Percentiles rank a stretch among this genome's conserved stretches.
phyloP scores from a whole-genome alignment of 1,284 basidiomycete species.

The Trametes pubescens region DNA sequence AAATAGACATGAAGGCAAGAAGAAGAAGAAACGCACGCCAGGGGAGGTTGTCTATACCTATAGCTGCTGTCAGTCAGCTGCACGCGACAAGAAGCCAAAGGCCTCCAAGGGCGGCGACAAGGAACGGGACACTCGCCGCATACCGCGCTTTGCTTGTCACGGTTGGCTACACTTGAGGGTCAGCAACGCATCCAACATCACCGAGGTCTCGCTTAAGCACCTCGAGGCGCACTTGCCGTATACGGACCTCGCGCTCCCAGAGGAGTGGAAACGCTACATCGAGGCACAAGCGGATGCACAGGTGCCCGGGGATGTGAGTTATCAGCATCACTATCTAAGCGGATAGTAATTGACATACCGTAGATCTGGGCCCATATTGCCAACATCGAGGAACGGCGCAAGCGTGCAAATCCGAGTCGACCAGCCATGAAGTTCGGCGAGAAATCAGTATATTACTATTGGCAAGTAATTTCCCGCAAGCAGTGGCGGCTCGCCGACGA shows the following conservation, averaged over 20 bases:
- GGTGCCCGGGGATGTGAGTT: not conserved
- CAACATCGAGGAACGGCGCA: not conserved
- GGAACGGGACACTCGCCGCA: not conserved
- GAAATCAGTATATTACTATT: constrained; percentile 3
- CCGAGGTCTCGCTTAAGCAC: not conserved
- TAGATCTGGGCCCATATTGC: constrained; percentile 18
- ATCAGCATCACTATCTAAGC: not conserved
- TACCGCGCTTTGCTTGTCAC: not conserved
- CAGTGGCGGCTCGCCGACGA: not conserved
- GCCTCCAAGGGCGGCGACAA: no score
- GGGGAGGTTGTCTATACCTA: no score
- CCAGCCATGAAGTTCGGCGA: no score
- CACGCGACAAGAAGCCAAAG: no score
- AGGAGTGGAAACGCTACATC: not conserved
- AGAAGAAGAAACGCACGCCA: no score
- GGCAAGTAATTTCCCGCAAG: not conserved
- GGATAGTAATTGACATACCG: not conserved
- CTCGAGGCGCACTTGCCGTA: not conserved
- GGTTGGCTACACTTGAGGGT: not conserved
- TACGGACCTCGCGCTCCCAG: not conserved
- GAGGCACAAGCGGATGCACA: not conserved
- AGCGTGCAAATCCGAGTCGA: not conserved
- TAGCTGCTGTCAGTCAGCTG: no score
- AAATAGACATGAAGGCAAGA: no score
- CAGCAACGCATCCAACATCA: not conserved